phyloP scores from a whole-genome alignment of 371 early-diverging fungal genomes.

The Nematocida minor region DNA sequence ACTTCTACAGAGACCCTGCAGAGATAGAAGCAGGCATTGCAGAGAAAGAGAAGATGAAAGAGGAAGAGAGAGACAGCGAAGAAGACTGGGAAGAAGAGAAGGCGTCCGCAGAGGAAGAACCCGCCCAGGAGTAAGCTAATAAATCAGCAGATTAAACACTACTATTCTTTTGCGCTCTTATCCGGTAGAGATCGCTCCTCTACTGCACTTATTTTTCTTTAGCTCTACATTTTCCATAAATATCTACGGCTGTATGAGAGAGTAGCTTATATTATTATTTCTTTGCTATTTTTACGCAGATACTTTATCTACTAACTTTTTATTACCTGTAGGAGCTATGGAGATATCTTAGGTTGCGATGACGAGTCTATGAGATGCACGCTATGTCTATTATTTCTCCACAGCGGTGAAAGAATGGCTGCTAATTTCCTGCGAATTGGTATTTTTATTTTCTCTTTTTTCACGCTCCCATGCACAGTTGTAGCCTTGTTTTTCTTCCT shows the following conservation, averaged over 20 bases:
- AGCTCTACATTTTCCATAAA: too few relatives aligned
- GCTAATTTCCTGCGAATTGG: not conserved
- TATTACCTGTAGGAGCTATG: too few relatives aligned
- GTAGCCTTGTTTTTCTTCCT: conserved; percentile 12
- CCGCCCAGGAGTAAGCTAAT: not conserved
- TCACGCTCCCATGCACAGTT: not conserved
- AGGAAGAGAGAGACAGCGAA: conserved; percentile 38
- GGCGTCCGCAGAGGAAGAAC: conserved; percentile 40
- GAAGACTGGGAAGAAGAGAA: conserved; percentile 35
- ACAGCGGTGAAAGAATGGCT: too few relatives aligned
- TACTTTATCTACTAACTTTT: too few relatives aligned
- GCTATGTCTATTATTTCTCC: too few relatives aligned
- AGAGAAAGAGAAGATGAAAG: conserved; percentile 56
- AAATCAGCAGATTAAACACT: not conserved
- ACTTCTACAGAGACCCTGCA: conserved; percentile 65
- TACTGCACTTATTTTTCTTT: too few relatives aligned
- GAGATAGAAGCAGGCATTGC: conserved; percentile 62
- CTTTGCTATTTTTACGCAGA: too few relatives aligned
- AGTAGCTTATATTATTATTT: too few relatives aligned
- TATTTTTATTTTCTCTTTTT: not conserved
- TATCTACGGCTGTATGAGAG: too few relatives aligned
- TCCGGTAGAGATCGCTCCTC: too few relatives aligned
- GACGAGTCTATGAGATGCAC: too few relatives aligned
- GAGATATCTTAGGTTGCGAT: too few relatives aligned
- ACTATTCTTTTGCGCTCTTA: not conserved